These are phyloP conservation scores for Cymbopogon flexuosus DNA, from an alignment of 202 grass and related monocot species.

Conservation along the genomic window DNA sequence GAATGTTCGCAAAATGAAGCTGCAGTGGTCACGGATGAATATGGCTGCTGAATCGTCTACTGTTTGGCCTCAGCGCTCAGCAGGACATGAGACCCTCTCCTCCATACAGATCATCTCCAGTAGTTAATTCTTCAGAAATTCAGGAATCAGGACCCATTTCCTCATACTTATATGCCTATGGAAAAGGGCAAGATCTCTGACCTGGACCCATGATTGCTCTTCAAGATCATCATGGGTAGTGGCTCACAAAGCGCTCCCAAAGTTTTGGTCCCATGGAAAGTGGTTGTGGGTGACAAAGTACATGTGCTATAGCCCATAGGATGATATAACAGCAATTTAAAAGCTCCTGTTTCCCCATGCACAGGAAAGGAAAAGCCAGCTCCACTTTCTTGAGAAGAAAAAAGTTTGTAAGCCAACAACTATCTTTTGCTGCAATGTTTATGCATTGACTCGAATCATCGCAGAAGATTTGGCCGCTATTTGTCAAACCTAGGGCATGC, in stretches of 20 bases:
- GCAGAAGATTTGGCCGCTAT: constrained; percentile 10
- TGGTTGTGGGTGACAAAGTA: constrained; percentile 37
- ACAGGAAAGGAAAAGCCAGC: constrained; percentile 19
- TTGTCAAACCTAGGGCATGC: constrained; percentile 41
- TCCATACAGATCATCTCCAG: neutral
- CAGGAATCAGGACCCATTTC: neutral
- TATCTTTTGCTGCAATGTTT: constrained; percentile 26
- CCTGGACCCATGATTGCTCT: constrained; percentile 31
- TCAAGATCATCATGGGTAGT: constrained; percentile 23
- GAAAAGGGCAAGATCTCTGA: constrained; percentile 20
- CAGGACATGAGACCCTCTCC: neutral
- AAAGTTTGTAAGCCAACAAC: constrained; percentile 34
- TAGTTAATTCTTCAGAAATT: constrained; percentile 8
- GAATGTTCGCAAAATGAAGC: neutral
- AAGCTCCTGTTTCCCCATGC: constrained; percentile 8
- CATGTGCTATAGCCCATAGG: constrained; percentile 15
- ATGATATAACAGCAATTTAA: neutral
- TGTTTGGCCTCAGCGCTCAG: neutral
- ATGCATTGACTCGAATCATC: constrained; percentile 37
- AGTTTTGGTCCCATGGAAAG: constrained; percentile 35
- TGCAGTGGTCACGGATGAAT: neutral
- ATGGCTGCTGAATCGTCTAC: neutral
- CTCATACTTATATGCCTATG: neutral
- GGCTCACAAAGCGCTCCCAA: constrained; percentile 32
- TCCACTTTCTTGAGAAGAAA: constrained; percentile 47